phyloP scores from a whole-genome alignment of 257 asterid genomes.

The Rhazya stricta region DNA sequence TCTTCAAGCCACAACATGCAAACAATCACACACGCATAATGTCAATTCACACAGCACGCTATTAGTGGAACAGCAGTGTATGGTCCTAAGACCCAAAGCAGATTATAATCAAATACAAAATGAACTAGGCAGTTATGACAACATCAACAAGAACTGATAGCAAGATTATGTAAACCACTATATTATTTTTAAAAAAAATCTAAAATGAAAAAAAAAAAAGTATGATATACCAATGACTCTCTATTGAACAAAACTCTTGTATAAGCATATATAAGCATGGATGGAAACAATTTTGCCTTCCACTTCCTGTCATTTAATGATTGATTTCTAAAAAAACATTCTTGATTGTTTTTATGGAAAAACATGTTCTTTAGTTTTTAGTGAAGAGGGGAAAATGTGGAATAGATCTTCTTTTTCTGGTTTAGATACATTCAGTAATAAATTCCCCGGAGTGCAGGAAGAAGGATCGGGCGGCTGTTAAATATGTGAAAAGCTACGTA shows the following conservation, averaged over 20 bases:
- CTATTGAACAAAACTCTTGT: not conserved
- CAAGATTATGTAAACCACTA: not conserved
- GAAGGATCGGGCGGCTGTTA: not conserved
- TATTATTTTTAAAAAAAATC: not conserved
- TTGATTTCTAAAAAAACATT: not conserved
- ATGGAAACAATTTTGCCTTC: not conserved
- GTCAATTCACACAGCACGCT: constrained; percentile 69
- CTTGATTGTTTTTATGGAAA: not conserved
- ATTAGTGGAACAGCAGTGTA: constrained; percentile 25
- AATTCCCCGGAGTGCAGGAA: not conserved
- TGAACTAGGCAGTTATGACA: not conserved
- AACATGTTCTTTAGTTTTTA: not conserved
- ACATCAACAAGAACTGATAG: not conserved
- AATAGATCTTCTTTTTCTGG: too few species aligned
- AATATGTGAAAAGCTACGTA: not conserved
- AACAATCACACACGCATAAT: constrained; percentile 74
- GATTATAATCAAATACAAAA: constrained; percentile 21
- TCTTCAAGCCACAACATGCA: constrained; percentile 91
- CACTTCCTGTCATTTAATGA: not conserved
- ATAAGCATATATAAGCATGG: not conserved
- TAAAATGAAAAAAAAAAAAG: too few species aligned
- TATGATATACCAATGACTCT: not conserved
- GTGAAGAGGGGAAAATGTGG: not conserved
- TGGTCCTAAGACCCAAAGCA: constrained; percentile 23
- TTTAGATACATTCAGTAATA: not conserved